Evolutionary conservation across 129 eudicot species (phyloP), one percentile per base, ranked within the genome.

Genomic region (Gnaphalium uliginosum): DNA sequence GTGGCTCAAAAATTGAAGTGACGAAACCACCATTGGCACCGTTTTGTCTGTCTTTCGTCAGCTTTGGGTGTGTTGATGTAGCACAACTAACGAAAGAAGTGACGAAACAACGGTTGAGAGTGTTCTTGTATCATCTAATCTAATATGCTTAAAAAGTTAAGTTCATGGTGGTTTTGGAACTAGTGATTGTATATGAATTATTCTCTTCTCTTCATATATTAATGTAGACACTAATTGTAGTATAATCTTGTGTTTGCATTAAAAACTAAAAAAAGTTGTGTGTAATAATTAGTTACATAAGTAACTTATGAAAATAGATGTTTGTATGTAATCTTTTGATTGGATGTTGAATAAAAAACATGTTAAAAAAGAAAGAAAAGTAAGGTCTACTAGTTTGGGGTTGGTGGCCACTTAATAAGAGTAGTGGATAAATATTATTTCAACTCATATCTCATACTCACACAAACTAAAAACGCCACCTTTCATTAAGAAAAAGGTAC

Each of bases 351-450:
- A 77, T 68, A 59, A 68, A 3, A 33, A 37, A 54, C 21, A 46
- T 41, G 81, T 76, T 22, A 56, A 56, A 43, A n/a, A 67, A 67
- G 37, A 76, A 66, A 56, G 57, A 76, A 27, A 41, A 69, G 71
- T 54, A 14, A 66, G 79, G 35, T 75, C 66, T 75, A n/a, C 66
- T 75, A n/a, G 41, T 32, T 65, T 76, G 41, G 68, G 72, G 74
- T 76, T 76, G 81, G 81, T 76, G 81, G 74, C 81, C 75, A 76
- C 81, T n/a, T 76, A 67, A 37, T 66, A 67, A 35, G 56, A 76
- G 58, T 68, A 68, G 81, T 76, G 81, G 81, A 57, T 76, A 24
- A 76, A 76, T 68, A 54, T 66, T 67, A 67, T 60, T 32, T 68
- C 81, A 76, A 68, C 81, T 76, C 68, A 48, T 33, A 53, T 76